Base-by-base conservation (phyloP, 139 green algal species). In the Pseudopediastrum boryanum region DNA sequence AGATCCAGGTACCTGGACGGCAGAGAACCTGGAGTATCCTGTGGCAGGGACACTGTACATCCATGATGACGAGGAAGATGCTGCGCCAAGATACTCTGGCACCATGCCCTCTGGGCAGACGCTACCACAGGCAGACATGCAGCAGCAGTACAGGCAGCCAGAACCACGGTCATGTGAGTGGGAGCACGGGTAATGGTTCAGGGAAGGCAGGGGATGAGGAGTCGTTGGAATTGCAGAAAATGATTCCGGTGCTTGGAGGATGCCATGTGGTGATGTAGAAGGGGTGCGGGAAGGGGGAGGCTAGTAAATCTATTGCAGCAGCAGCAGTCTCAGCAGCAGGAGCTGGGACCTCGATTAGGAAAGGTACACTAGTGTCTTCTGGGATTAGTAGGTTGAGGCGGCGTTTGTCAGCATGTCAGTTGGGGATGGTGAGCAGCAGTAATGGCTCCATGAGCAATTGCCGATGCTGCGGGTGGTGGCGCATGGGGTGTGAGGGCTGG, bases 51-150 rank as follows among this genome's bases (percentile, higher is more conserved):
- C 74, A 29, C 74, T 81, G 8, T 74, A 81, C 44, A 35, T 81
- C 38, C 74, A 81, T 27, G 74, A 81, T 43, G 74, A 81, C 56
- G 74, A 81, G 10, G 74, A 81, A 3, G 70, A 72, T 56, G 33
- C 19, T n/a, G 51, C 31, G 38, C 42, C 33, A 16, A 27, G 41
- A n/a, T 27, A 56, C 16, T 12, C 21, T 13, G 21, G 23, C 58
- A 66, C 31, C 58, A 66, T 29, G 58, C 58, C 58, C n/a, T n/a
- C n/a, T n/a, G 58, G 31, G 58, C 58, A 66, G 58, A 42, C 7
- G n/a, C 58, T 31, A 43, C 61, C 67, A 58, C 43, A n/a, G n/a
- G n/a, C 67, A 63, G 19, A 54, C 36, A 10, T 25, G 58, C 72
- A 54, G 72, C 72, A 79, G 52, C 71, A 2, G 71, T 27, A 31